Conservation (phyloP, 305 asterid species). For the Solanum hybrid region DNA sequence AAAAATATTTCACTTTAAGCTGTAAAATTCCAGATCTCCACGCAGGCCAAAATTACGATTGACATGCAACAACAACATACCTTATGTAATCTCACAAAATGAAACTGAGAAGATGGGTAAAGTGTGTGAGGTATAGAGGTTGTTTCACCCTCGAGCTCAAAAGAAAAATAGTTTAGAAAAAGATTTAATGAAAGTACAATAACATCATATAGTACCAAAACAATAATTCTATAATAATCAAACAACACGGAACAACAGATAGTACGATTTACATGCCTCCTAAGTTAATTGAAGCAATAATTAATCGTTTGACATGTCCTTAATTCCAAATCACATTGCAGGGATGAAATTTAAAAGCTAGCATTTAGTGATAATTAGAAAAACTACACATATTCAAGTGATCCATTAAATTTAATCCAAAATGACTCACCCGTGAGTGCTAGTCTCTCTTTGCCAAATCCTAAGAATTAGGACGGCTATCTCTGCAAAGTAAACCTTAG, state of each 20-base stretch:
- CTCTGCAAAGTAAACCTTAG: not conserved
- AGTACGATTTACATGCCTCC: not conserved
- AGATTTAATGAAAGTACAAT: not conserved
- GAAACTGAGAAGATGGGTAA: too few species aligned
- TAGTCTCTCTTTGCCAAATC: not conserved
- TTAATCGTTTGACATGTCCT: not conserved
- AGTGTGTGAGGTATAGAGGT: not conserved
- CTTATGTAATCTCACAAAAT: not conserved
- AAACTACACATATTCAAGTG: not conserved
- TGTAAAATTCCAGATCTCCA: not conserved
- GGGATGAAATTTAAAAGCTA: not conserved
- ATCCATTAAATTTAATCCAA: not conserved
- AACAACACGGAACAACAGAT: not conserved
- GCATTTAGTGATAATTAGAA: not conserved
- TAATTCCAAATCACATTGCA: not conserved
- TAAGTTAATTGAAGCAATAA: not conserved
- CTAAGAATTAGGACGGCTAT: not conserved
- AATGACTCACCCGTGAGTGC: not conserved
- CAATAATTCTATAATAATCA: not conserved
- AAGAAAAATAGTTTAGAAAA: not conserved
- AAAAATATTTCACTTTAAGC: not conserved
- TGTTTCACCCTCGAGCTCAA: not conserved
- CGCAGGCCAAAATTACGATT: not conserved
- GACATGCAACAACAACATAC: not conserved
- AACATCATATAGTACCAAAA: not conserved